Base-by-base conservation (phyloP, 2,329 filamentous ascomycete genomes). In the Claviceps purpurea region DNA sequence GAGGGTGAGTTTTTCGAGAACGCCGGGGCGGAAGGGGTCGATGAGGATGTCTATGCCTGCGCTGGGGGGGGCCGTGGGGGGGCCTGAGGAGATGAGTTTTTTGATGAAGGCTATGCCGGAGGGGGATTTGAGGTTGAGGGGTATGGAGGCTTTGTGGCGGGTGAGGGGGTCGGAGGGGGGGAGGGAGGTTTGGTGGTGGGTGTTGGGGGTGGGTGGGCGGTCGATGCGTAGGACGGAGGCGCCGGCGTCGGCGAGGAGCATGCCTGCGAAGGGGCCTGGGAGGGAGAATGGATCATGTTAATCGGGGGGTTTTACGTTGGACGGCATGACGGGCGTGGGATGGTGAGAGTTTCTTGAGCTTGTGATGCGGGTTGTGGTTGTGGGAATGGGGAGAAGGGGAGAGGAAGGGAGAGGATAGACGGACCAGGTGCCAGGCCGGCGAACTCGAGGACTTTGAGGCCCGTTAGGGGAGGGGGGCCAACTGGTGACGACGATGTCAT, bases 1-100 rank as follows among this genome's bases (percentile, higher is more conserved):
- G 1, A 97, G 78, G 0, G 85, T 85, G 10, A 91, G 79, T 50
- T 84, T 86, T 69, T 97, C 91, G 2, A 97, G 77, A 1, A 96
- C 88, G 39, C 89, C 89, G 0, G 91, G 91, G 0, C 91, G 86
- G 73, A 89, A 97, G 0, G 93, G 91, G 66, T 97, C 93, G 65
- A 97, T 93, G 30, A 97, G 68, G 39, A 96, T 74, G 68, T 97
- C 91, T 41, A 93, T 73, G 64, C 91, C 86, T 52, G 81, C 16
- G 24, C 6, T 2, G 24, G 24, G 24, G 24, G 24, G 24, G 24
- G 24, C 24, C 6, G 24, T 6, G 24, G 24, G 24, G 1, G 24
- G 24, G 24, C 24, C 24, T 22, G 22, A 22, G 71, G 67, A 39
- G 0, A 96, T 43, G 1, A 96, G 74, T 3, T 75, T 71, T 55